Conservation (phyloP, 2,329 filamentous ascomycete genomes). For the Phialophora macrospora region DNA sequence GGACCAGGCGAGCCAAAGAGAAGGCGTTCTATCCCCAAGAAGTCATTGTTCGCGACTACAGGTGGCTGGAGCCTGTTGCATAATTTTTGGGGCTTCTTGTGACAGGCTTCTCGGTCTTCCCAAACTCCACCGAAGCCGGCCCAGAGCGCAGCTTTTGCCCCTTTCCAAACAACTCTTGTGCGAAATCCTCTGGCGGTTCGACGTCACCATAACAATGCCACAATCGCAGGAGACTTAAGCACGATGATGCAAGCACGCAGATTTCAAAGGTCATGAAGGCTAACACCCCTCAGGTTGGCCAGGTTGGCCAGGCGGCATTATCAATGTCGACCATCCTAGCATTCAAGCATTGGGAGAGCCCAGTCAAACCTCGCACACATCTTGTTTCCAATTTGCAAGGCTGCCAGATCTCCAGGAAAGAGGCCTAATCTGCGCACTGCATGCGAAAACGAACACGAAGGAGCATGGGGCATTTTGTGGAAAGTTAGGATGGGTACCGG, state of each 20-base stretch:
- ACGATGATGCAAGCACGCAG: constrained; percentile 4
- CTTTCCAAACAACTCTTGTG: not conserved
- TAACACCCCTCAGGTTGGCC: not conserved
- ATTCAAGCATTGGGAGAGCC: not conserved
- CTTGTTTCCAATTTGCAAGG: not conserved
- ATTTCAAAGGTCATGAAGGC: not conserved
- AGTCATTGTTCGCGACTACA: constrained; percentile 5
- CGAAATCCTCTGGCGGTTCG: not conserved
- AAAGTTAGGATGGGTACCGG: not conserved
- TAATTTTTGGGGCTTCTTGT: constrained; percentile 14
- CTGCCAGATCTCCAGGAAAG: constrained; percentile 8
- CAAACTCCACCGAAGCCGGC: not conserved
- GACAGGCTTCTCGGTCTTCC: constrained; percentile 6
- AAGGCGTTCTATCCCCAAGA: constrained; percentile 13
- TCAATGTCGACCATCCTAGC: not conserved
- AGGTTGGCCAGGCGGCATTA: not conserved
- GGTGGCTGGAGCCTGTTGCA: constrained; percentile 13
- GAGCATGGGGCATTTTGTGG: not conserved
- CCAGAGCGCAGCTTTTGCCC: constrained; percentile 7
- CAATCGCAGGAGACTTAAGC: not conserved
- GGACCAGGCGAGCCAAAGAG: constrained; percentile 16
- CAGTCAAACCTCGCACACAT: not conserved
- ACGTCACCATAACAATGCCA: constrained; percentile 2
- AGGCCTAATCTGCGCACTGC: not conserved
- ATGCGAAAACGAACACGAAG: constrained; percentile 14